Evolutionary conservation across 192 early-diverging fungal species (phyloP), one percentile per base, ranked within the genome.

Genomic region (Backusella morwellensis): DNA sequence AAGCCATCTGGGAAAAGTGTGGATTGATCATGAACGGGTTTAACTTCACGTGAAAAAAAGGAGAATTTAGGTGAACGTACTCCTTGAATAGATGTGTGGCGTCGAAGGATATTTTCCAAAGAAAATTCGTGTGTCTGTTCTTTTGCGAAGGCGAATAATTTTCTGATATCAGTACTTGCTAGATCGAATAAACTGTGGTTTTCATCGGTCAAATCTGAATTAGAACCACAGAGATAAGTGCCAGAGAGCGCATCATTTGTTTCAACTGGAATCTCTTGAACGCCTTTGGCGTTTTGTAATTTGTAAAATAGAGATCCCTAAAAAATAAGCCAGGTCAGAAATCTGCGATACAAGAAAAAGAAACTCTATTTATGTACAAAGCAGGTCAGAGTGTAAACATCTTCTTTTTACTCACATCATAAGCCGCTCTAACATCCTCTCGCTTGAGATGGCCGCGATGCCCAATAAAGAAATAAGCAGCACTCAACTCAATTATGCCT

Each of bases 401-500:
- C 3, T 32, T 23, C 8, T 36, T 41, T 74, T 63, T 75, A 47
- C 66, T 75, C 67, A 75, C 74, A 47, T 75, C 66, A 42, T 75
- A 75, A 41, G 66, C 63, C 4, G 74, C 52, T 32, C 15, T 19
- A 3, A 75, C 63, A 67, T 75, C 66, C 21, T 67, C 29, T 44
- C 67, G 67, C 34, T 41, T 75, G 2, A 75, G 35, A 36, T 32
- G 15, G 1, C 74, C 74, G 23, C 42, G 74, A 44, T 75, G 74
- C 5, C 74, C 74, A 11, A 68, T 66, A 44, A 75, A 75, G 6
- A 75, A 44, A 68, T 75, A 75, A 4, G 38, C 54, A 11, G 73
- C 40, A 41, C 73, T 66, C 54, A 52, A 74, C 42, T 74, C 73
- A 56, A 66, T 35, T 21, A 74, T 19, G 11, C 68, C 19, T 23